Evolutionary conservation across 2,329 filamentous ascomycete genomes (phyloP), one percentile per base, ranked within the genome.

Genomic region (Leptographium galeiforme): DNA sequence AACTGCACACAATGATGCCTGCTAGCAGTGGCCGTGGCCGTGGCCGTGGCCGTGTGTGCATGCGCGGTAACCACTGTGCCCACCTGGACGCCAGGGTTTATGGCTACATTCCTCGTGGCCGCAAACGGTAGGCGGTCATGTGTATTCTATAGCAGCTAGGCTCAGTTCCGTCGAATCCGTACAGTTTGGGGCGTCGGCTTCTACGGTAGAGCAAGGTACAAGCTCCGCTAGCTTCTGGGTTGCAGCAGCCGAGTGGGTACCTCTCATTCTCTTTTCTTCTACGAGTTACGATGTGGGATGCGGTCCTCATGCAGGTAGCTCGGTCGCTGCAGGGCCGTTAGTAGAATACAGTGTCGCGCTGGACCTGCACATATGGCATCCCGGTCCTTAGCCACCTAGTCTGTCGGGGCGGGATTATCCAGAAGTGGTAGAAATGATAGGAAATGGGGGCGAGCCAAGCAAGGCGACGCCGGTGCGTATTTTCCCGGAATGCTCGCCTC

Each of bases 1-100:
- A 61, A 56, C 62, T 61, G 45, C 46, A 12, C 50, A 44, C 34
- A 50, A 36, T 32, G 50, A 49, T 48, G 32, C 32, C 32, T 36
- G 33, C 33, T 8, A 36, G n/a, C 11, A 33, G 12, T 16, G 13
- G 45, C 8, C 7, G 30, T 13, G 16, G 33, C 46, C 33, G 12
- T 16, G 13, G 45, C 8, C 7, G 30, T 13, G 16, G 33, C 46
- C 33, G 46, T 48, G 45, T 33, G 46, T 16, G 10, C 16, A 6
- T 12, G 32, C 16, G 13, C 2, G 12, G 8, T 5, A 12, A 11
- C 8, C 14, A 33, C 50, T 45, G 40, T 8, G 50, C 46, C 10
- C 2, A 12, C 3, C 34, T 18, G 3, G 30, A n/a, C 16, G 16
- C 13, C 39, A 14, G 13, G 13, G 39, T 16, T 13, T 7, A 2